Evolutionary conservation across 2,329 filamentous ascomycete species (phyloP), one percentile per base, ranked within the genome.

Genomic region (Dothideomycetidae sp.): DNA sequence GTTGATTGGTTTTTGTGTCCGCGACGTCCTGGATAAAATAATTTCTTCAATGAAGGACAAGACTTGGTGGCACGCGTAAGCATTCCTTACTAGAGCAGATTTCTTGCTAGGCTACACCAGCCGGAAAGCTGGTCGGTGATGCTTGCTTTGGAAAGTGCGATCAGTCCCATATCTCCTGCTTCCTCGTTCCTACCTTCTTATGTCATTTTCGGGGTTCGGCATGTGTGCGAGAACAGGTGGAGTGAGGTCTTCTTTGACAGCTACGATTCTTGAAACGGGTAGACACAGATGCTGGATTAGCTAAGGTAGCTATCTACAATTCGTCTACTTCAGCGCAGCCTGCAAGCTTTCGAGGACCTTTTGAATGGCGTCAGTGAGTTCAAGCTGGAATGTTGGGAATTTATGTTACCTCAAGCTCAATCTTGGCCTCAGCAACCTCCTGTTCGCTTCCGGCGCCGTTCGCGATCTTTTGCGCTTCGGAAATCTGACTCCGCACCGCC

Each of bases 351-450:
- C 82, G 52, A 90, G 71, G 55, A 88, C 79, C 81, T 86, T 47
- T 12, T 3, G 9, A 31, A 13, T 19, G 5, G n/a, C 21, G 28
- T 48, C 39, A 40, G 37, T 44, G 34, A 33, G 31, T 49, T 57
- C n/a, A 30, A 21, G 26, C n/a, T n/a, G n/a, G 11, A 29, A 15
- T 31, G 7, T 14, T 15, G 54, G 59, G 57, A 60, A 53, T 58
- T 60, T 53, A 58, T 53, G 46, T 37, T 37, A 93, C 88, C 84
- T 98, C 90, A 52, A 98, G 68, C 73, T 96, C 88, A 61, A 98
- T 88, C 76, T 94, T 96, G 50, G 90, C 90, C 76, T 98, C 90
- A 48, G 88, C 88, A 65, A 96, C 82, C 58, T 96, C 90, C 67
- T 85, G 79, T 75, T 94, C 90, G 63, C 84, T 94, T 56, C 88